phyloP scores from a whole-genome alignment of 2,329 filamentous ascomycete species.

The Conoideocrella luteorostrata region DNA sequence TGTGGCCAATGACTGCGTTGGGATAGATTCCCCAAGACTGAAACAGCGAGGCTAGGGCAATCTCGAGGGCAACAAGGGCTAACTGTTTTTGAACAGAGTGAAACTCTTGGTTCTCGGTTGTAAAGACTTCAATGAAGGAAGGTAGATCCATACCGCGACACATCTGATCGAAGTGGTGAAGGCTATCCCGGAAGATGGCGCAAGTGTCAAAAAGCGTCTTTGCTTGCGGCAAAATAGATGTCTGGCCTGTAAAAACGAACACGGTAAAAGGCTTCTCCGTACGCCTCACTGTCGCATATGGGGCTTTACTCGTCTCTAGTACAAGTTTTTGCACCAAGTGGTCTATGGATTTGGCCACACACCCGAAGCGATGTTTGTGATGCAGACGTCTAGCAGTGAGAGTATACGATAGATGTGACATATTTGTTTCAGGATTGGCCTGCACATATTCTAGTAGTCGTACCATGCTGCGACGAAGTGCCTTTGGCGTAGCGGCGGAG shows the following conservation, averaged over 20 bases:
- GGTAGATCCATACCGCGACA: constrained; percentile 26
- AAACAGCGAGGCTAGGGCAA: constrained; percentile 34
- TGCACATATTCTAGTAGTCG: not conserved
- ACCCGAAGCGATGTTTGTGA: not conserved
- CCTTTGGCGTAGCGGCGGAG: not conserved
- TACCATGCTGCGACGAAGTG: not conserved
- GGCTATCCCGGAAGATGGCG: constrained; percentile 22
- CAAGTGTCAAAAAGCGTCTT: constrained; percentile 23
- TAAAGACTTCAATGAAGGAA: constrained; percentile 34
- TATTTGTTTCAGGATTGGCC: not conserved
- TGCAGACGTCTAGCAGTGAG: not conserved
- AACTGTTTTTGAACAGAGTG: constrained; percentile 25
- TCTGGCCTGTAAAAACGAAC: not conserved
- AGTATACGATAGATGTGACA: not conserved
- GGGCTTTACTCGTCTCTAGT: not conserved
- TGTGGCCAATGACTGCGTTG: constrained; percentile 39
- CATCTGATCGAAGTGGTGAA: constrained; percentile 24
- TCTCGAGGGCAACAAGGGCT: constrained; percentile 27
- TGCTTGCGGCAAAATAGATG: not conserved
- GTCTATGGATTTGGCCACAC: not conserved
- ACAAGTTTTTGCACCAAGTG: not conserved
- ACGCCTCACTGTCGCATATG: no score
- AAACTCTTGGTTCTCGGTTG: constrained; percentile 19
- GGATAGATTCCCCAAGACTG: constrained; percentile 30
- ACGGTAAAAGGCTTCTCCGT: not conserved